Percentiles rank a stretch among this genome's conserved stretches.
Conservation (phyloP, 192 early-diverging fungal genomes). For the Backusella circina region DNA sequence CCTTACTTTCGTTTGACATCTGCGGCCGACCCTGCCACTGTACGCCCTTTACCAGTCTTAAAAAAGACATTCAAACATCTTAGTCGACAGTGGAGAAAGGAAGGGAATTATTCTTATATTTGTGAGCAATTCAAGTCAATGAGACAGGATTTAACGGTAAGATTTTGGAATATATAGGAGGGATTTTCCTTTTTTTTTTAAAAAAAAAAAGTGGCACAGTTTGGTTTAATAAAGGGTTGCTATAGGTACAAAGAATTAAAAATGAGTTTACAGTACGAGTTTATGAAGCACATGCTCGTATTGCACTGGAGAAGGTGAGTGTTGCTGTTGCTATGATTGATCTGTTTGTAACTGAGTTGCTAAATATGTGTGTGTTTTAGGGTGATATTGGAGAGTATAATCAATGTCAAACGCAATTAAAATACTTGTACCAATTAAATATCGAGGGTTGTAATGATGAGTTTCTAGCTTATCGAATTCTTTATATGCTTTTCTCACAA, state of each 20-base stretch:
- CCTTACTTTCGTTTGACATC: conserved; percentile 89
- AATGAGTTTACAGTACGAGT: conserved; percentile 93
- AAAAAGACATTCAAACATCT: conserved; percentile 75
- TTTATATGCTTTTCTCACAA: conserved; percentile 85
- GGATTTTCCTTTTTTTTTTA: neutral
- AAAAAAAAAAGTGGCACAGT: neutral
- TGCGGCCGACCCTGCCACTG: conserved; percentile 44
- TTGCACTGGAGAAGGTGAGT: conserved; percentile 87
- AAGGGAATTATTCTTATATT: conserved; percentile 91
- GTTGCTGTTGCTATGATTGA: too few species aligned
- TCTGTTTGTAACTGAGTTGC: too few species aligned
- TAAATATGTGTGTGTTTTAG: conserved; percentile 27
- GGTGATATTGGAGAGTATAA: conserved; percentile 97
- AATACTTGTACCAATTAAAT: conserved; percentile 74
- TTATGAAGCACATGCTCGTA: conserved; percentile 93
- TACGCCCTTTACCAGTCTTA: conserved; percentile 82
- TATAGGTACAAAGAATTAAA: conserved; percentile 81
- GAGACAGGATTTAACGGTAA: conserved; percentile 93
- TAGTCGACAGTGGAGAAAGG: conserved; percentile 73
- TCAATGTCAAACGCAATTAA: conserved; percentile 95
- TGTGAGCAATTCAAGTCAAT: conserved; percentile 97
- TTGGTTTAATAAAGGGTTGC: neutral
- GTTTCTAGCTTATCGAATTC: conserved; percentile 89
- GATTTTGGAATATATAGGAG: neutral
- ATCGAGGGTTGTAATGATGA: conserved; percentile 77